A percentile compares a stretch with the other conserved stretches of the same genome.
phyloP scores from a whole-genome alignment of 306 rosid species.

The Hylodesmum podocarpum region DNA sequence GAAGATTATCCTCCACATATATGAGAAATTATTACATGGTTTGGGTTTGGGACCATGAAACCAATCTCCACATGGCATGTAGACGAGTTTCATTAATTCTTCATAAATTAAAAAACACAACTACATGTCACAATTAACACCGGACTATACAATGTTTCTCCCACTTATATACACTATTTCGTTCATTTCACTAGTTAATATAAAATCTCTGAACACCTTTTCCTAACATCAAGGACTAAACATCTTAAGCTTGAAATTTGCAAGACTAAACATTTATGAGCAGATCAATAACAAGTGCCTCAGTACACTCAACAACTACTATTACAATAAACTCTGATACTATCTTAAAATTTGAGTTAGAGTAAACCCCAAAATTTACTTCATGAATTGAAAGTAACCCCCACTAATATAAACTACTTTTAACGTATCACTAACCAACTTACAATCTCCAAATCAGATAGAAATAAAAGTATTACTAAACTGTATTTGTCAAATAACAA shows the following conservation, averaged over 20 bases:
- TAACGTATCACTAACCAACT: no score
- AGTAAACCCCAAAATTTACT: background rate
- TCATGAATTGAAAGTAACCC: background rate
- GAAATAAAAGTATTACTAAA: background rate
- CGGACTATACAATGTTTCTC: background rate
- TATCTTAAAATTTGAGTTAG: no score
- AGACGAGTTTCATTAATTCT: background rate
- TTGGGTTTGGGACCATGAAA: background rate
- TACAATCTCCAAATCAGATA: no score
- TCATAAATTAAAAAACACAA: background rate
- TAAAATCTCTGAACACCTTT: background rate
- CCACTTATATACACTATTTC: background rate
- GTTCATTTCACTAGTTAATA: background rate
- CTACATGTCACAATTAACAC: background rate
- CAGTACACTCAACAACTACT: background rate
- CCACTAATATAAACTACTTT: background rate
- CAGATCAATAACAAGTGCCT: no score
- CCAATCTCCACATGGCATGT: background rate
- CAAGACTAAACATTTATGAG: background rate
- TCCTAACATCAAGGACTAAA: background rate
- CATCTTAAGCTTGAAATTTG: background rate
- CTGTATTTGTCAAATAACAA: background rate
- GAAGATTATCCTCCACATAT: background rate
- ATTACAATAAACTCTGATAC: background rate
- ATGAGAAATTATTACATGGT: background rate